Percentiles rank a stretch among this genome's conserved stretches.
Evolutionary conservation across 2,329 filamentous ascomycete genomes (phyloP).

Genomic region (Huntiella moniliformis): DNA sequence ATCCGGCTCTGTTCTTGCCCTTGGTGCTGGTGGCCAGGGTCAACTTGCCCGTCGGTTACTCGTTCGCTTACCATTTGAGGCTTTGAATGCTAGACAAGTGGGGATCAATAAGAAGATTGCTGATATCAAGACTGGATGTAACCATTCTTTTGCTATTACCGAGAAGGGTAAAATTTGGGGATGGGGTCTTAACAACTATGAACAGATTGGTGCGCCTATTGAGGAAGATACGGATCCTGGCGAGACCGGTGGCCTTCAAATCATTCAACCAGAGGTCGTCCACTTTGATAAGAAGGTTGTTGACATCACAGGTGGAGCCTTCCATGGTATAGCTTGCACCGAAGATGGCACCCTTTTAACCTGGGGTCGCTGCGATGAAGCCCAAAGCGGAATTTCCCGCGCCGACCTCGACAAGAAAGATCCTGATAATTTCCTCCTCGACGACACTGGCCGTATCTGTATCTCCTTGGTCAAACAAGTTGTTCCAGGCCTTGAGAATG

Average conservation of each 20-base stretch:
- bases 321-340: conserved; percentile 38
- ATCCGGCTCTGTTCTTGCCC: conserved; percentile 32
- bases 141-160: conserved; percentile 52
- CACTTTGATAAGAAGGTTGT: conserved; percentile 33
- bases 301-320: conserved; percentile 41
- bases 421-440: background rate
- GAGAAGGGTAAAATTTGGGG: conserved; percentile 43
- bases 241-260: conserved; percentile 21
- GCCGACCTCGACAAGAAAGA: conserved; percentile 1
- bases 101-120: conserved; percentile 19
- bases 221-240: conserved; percentile 28
- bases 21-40: conserved; percentile 36
- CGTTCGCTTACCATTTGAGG: conserved; percentile 29
- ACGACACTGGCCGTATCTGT: conserved; percentile 5
- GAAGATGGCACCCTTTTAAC: conserved; percentile 24
- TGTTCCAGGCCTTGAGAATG: background rate
- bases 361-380: conserved; percentile 27
- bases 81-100: conserved; percentile 25
- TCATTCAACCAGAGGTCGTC: conserved; percentile 4
- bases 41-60: conserved; percentile 25
- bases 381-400: conserved; percentile 15
- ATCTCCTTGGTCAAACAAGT: conserved; percentile 6
- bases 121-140: conserved; percentile 35
- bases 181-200: conserved; percentile 56
- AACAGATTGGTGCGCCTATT: conserved; percentile 43